Percentiles rank a stretch among this genome's conserved stretches.
These are phyloP conservation scores for Chlamydomonas reinhardtii DNA, from an alignment of 163 green algal species.

Conservation along the genomic window DNA sequence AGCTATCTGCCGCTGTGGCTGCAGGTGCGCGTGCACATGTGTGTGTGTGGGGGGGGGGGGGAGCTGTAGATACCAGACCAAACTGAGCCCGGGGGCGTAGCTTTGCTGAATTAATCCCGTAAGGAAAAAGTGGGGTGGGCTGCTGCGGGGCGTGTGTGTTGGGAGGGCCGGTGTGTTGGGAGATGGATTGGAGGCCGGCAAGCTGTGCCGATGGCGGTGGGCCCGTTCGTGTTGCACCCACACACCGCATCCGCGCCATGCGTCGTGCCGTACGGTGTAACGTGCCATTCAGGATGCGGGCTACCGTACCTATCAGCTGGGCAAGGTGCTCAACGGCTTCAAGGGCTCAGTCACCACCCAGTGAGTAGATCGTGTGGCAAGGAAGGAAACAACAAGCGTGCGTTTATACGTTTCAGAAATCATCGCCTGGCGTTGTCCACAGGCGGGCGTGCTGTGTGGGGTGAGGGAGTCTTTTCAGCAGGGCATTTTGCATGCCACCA, in stretches of 20 bases:
- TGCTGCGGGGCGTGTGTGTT: too few species aligned
- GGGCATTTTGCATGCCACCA: too few species aligned
- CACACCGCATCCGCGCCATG: background rate
- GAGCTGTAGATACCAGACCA: too few species aligned
- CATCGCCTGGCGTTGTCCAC: too few species aligned
- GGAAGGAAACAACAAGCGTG: background rate
- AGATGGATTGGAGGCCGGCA: background rate
- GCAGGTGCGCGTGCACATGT: background rate
- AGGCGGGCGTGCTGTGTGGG: too few species aligned
- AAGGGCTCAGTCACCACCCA: background rate
- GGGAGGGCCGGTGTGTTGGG: background rate
- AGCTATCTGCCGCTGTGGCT: constrained; percentile 21
- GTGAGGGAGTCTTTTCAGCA: too few species aligned
- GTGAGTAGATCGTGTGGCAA: background rate
- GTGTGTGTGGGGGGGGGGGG: background rate
- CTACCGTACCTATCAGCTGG: background rate
- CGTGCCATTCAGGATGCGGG: background rate
- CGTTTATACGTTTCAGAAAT: background rate
- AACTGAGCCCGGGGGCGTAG: too few species aligned
- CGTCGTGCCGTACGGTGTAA: too few species aligned
- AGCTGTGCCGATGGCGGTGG: too few species aligned
- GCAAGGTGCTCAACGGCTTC: constrained; percentile 22
- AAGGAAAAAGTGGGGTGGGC: too few species aligned
- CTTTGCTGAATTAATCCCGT: too few species aligned
- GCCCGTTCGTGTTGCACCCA: too few species aligned